Base-by-base conservation (phyloP, 2,329 filamentous ascomycete genomes). In the Drechslerella coelobrocha region DNA sequence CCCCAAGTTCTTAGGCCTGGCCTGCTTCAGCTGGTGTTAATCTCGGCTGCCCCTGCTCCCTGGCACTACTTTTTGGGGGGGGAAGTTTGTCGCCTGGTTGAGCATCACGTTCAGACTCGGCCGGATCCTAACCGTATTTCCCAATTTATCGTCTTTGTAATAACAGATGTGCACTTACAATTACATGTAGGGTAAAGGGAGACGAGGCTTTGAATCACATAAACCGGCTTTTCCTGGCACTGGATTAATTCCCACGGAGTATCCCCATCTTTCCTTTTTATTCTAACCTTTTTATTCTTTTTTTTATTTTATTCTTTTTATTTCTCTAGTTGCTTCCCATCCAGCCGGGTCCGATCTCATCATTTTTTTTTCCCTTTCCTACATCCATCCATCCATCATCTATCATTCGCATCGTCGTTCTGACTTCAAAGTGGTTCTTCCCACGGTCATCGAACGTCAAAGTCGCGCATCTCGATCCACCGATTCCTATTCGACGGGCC, bases 1-100 rank as follows among this genome's bases (percentile, higher is more conserved):
- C 53, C 43, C 56, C 52, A 47, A 48, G 43, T 24, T 27, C 26
- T 69, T 41, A 31, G 50, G 43, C 47, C 56, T 43, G 62, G 47
- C 31, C 55, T 48, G 29, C 29, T 69, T 69, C 65, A 69, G 52
- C 57, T 69, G 65, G 45, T 53, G 60, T 62, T 69, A 69, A 69
- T 69, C 65, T 69, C 65, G 65, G 65, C 53, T 62, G 57, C 43
- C 63, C 63, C 51, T 61, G 56, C 56, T 56, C 57, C 57, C 34
- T 39, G 34, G 17, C n/a, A n/a, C n/a, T 39, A n/a, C 34, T 14
- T 39, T n/a, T 39, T 39, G 29, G 29, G 41, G n/a, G n/a, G n/a
- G n/a, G n/a, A n/a, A n/a, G n/a, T n/a, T n/a, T n/a, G n/a, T n/a
- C 41, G 17, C 6, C 12, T 12, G 29, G 29, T 34, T 12, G 12